Conservation (phyloP, 2,329 filamentous ascomycete genomes). For the Diaporthe vexans region DNA sequence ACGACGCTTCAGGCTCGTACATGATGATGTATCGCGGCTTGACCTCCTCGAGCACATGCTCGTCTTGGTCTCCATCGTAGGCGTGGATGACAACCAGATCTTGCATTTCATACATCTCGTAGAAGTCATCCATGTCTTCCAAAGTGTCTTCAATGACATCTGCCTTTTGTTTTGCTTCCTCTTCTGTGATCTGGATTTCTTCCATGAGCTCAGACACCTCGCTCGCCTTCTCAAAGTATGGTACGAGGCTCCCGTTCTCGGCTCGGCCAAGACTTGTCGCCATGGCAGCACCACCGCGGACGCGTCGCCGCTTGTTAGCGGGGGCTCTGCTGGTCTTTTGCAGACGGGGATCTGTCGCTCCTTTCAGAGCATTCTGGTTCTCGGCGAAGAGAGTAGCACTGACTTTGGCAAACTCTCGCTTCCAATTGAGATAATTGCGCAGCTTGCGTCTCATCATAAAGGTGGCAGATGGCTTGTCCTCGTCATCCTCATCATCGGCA, state of each 20-base stretch:
- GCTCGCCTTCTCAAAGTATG: constrained; percentile 84
- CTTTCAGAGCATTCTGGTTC: constrained; percentile 82
- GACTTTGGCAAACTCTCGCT: constrained; percentile 87
- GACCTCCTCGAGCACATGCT: constrained; percentile 94
- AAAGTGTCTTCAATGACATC: constrained; percentile 84
- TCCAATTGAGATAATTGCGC: constrained; percentile 91
- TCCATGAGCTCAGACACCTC: constrained; percentile 88
- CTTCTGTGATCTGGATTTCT: constrained; percentile 84
- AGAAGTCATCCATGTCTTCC: constrained; percentile 93
- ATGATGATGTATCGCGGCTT: constrained; percentile 96
- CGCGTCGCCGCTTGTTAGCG: constrained; percentile 86
- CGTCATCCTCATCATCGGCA: constrained; percentile 62
- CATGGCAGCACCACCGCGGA: constrained; percentile 81
- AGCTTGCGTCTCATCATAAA: constrained; percentile 94
- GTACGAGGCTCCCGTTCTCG: constrained; percentile 80
- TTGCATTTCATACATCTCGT: constrained; percentile 91
- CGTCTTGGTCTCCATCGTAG: constrained; percentile 95
- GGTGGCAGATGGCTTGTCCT: constrained; percentile 77
- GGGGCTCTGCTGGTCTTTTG: constrained; percentile 75
- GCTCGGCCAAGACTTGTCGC: constrained; percentile 72
- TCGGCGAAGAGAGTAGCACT: constrained; percentile 84
- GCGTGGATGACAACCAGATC: constrained; percentile 91
- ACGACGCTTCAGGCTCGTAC: constrained; percentile 96
- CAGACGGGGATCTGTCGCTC: constrained; percentile 71
- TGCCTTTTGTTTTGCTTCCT: constrained; percentile 81